phyloP scores from a whole-genome alignment of 441 rosid species.

The Hypseocharis bilobata region DNA sequence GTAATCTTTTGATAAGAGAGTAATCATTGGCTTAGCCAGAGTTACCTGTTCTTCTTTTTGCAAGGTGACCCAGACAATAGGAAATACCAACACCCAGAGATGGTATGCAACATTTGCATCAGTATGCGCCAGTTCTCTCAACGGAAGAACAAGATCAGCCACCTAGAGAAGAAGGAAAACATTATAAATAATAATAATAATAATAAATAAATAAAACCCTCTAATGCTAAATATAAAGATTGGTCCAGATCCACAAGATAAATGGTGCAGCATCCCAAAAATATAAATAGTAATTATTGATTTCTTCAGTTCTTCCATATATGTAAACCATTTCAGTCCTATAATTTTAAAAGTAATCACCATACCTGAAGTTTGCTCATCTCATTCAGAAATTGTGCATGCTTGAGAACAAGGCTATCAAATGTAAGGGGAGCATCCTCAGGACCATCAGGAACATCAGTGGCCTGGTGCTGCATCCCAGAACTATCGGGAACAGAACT shows the following conservation, averaged over 20 bases:
- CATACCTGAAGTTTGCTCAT: slow-evolving; percentile 85
- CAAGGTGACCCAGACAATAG: slow-evolving; percentile 89
- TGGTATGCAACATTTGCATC: slow-evolving; percentile 95
- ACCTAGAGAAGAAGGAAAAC: slow-evolving; percentile 42
- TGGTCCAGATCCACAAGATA: slow-evolving; percentile 2
- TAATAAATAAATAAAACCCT: no score
- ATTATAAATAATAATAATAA: slow-evolving; percentile 14
- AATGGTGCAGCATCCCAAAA: not conserved
- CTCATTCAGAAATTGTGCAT: slow-evolving; percentile 70
- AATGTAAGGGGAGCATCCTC: slow-evolving; percentile 67
- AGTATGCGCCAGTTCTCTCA: slow-evolving; percentile 84
- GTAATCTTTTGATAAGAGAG: slow-evolving; percentile 78
- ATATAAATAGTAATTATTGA: no score
- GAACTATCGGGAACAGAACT: slow-evolving; percentile 50
- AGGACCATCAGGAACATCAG: slow-evolving; percentile 50
- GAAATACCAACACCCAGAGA: slow-evolving; percentile 95
- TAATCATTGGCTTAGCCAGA: slow-evolving; percentile 81
- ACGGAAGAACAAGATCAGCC: slow-evolving; percentile 75
- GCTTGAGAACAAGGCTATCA: slow-evolving; percentile 66
- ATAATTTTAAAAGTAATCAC: slow-evolving; percentile 3
- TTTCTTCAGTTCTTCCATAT: no score
- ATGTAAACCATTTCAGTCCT: not conserved
- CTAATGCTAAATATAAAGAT: slow-evolving; percentile 1
- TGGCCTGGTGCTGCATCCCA: slow-evolving; percentile 42
- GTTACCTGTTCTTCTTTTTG: slow-evolving; percentile 74